These are phyloP conservation scores for Aspergillus steynii DNA, from an alignment of 495 filamentous ascomycete genomes.

Conservation along the genomic window DNA sequence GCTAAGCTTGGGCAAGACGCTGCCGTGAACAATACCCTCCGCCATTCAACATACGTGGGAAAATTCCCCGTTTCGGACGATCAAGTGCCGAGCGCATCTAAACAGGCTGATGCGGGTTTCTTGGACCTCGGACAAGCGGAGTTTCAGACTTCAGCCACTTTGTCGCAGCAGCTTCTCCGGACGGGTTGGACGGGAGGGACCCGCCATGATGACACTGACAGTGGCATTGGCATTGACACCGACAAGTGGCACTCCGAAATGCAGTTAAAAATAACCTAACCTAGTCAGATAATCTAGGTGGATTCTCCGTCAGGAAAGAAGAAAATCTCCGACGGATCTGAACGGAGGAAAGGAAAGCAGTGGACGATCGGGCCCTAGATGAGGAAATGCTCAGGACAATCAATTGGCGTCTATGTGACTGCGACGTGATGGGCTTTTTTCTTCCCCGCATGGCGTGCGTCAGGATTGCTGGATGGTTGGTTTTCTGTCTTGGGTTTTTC, in stretches of 20 bases:
- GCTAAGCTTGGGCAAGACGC: neutral
- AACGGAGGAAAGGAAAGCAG: neutral
- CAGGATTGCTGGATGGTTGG: neutral
- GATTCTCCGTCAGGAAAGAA: neutral
- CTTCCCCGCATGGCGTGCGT: neutral
- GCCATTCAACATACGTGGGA: neutral
- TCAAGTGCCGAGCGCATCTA: neutral
- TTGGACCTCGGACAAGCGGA: neutral
- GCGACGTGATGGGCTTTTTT: neutral
- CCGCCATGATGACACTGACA: neutral
- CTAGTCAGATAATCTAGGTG: neutral
- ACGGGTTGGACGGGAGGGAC: neutral
- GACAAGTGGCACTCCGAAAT: neutral
- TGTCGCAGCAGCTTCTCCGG: neutral
- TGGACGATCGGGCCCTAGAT: neutral
- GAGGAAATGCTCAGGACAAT: neutral
- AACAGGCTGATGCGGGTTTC: neutral
- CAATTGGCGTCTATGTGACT: neutral
- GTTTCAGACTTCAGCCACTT: neutral
- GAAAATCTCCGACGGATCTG: neutral
- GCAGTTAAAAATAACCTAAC: neutral
- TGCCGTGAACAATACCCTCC: neutral
- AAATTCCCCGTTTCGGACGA: neutral
- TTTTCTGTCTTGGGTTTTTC: neutral
- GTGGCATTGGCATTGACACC: neutral